These are phyloP conservation scores for Eucalyptus regnans DNA, from an alignment of 345 rosid species.

Conservation along the genomic window DNA sequence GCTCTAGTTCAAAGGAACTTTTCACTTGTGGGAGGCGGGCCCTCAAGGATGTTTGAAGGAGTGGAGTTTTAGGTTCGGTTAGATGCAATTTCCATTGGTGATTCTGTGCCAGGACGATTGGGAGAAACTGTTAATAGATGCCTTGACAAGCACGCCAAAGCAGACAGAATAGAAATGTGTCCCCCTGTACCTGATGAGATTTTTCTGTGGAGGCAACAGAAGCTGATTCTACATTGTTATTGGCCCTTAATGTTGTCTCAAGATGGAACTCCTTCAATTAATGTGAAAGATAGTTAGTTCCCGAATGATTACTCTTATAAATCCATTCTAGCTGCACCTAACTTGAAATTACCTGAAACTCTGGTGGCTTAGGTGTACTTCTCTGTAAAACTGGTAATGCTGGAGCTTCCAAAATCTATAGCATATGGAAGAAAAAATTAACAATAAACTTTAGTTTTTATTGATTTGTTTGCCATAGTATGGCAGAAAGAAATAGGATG, in stretches of 20 bases:
- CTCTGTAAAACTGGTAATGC: constrained; percentile 44
- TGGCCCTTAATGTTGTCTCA: constrained; percentile 72
- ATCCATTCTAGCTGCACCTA: neutral
- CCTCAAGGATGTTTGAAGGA: constrained; percentile 76
- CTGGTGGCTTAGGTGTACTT: constrained; percentile 70
- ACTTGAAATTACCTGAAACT: constrained; percentile 51
- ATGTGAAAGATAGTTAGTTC: neutral
- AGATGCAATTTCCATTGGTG: constrained; percentile 53
- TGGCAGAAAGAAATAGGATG: neutral
- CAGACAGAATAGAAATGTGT: neutral
- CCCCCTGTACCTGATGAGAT: constrained; percentile 43
- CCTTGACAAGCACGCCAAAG: neutral
- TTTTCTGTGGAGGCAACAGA: constrained; percentile 69
- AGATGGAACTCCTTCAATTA: constrained; percentile 74
- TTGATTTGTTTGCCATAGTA: neutral
- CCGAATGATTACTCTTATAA: neutral
- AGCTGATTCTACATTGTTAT: constrained; percentile 69
- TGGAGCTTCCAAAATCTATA: constrained; percentile 76
- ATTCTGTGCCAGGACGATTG: constrained; percentile 15
- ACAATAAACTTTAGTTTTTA: neutral
- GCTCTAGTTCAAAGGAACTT: constrained; percentile 76
- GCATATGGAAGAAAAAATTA: neutral
- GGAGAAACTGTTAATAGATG: neutral
- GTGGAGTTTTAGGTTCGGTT: constrained; percentile 72
- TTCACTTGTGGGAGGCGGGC: constrained; percentile 76